Evolutionary conservation across 2,329 filamentous ascomycete genomes (phyloP).

Genomic region (Bretziella fagacearum): DNA sequence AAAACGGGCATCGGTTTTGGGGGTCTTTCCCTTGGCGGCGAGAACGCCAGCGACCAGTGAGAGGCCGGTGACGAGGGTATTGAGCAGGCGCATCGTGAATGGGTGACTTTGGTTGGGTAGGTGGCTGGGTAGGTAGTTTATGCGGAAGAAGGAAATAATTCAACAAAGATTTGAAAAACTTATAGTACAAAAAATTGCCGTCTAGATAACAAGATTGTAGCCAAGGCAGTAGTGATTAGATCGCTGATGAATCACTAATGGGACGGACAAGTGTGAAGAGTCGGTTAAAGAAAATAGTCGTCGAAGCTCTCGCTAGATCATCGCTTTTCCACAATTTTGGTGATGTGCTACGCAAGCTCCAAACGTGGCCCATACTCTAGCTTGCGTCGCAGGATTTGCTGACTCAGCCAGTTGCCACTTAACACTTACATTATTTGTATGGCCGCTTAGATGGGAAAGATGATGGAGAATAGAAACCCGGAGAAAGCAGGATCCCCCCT

Average conservation of each 20-base stretch:
- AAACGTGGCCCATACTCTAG: constrained; percentile 15
- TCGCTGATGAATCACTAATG: neutral
- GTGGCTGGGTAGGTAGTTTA: neutral
- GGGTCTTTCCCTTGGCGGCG: constrained; percentile 45
- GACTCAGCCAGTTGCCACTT: constrained; percentile 6
- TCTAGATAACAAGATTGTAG: too few species aligned
- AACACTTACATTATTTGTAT: neutral
- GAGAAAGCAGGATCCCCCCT: neutral
- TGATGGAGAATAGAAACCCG: constrained; percentile 1
- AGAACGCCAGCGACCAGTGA: constrained; percentile 43
- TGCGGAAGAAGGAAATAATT: neutral
- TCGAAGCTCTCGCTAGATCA: constrained; percentile 2
- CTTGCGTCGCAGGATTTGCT: constrained; percentile 10
- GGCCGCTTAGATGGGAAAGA: neutral
- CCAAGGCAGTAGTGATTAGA: too few species aligned
- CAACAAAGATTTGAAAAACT: neutral
- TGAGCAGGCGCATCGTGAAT: constrained; percentile 50
- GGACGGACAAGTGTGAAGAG: neutral
- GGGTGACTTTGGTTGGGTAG: neutral
- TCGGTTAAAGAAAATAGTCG: neutral
- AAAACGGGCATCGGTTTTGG: constrained; percentile 42
- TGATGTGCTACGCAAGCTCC: constrained; percentile 13
- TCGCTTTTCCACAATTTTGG: constrained; percentile 7
- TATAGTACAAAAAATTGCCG: neutral
- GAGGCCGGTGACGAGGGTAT: constrained; percentile 44